Percentiles rank a stretch among this genome's conserved stretches.
phyloP scores from a whole-genome alignment of 78 protist genomes.

The Dictyostelium brefeldianum region DNA sequence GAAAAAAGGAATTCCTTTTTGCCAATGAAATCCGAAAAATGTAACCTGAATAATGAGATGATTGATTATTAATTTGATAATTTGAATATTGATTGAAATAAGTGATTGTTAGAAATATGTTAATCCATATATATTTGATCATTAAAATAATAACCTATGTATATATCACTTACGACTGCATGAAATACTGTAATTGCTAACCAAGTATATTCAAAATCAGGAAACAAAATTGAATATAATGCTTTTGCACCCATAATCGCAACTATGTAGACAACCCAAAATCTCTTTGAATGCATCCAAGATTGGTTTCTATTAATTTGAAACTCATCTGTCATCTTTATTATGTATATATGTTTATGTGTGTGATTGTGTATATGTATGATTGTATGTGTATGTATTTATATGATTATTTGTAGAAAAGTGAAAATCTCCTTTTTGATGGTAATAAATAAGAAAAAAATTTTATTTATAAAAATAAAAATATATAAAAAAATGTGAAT shows the following conservation, averaged over 20 bases:
- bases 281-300: slow-evolving; percentile 62
- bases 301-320: slow-evolving; percentile 77
- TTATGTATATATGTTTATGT: neutral
- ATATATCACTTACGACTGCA: slow-evolving; percentile 41
- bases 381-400: neutral
- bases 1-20: slow-evolving; percentile 88
- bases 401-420: neutral
- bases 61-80: neutral
- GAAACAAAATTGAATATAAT: slow-evolving; percentile 7
- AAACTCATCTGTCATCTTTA: slow-evolving; percentile 47
- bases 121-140: neutral
- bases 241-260: slow-evolving; percentile 14
- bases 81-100: no score
- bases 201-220: slow-evolving; percentile 66
- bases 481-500: neutral
- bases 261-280: slow-evolving; percentile 60
- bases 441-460: no score
- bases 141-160: neutral
- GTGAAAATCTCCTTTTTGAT: neutral
- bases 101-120: neutral
- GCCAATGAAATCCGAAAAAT: slow-evolving; percentile 81
- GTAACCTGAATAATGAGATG: slow-evolving; percentile 38
- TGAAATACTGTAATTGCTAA: slow-evolving; percentile 28
- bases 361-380: neutral
- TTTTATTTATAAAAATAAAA: neutral